Conservation (phyloP, 2,329 filamentous ascomycete species). For the Pyrenochaeta sp. region DNA sequence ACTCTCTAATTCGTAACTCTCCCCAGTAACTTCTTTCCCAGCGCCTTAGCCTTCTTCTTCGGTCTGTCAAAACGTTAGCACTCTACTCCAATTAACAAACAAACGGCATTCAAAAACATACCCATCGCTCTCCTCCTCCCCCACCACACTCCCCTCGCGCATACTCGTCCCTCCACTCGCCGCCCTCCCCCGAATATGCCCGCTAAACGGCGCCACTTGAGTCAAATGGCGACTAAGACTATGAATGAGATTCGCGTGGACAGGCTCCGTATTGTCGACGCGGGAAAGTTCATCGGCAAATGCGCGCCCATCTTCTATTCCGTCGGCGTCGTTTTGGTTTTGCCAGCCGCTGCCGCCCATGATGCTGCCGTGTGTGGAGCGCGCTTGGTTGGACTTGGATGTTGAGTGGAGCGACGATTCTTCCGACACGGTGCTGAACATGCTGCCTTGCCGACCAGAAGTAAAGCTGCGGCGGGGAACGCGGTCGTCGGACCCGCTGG, state of each 20-base stretch:
- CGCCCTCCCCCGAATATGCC: constrained; percentile 21
- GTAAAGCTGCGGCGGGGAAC: constrained; percentile 38
- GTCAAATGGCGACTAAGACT: constrained; percentile 44
- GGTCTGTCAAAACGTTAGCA: constrained; percentile 5
- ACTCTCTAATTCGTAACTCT: too few relatives aligned
- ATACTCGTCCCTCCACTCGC: constrained; percentile 17
- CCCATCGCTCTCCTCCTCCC: constrained; percentile 28
- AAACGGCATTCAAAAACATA: constrained; percentile 7
- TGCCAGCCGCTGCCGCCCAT: constrained; percentile 27
- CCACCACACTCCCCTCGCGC: constrained; percentile 18
- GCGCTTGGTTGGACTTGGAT: constrained; percentile 16
- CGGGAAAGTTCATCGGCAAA: constrained; percentile 47
- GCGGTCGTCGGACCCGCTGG: constrained; percentile 31
- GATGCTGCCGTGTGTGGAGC: constrained; percentile 33
- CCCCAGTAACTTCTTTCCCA: constrained; percentile 26
- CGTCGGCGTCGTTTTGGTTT: constrained; percentile 18
- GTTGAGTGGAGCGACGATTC: constrained; percentile 30
- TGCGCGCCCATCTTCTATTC: constrained; percentile 37
- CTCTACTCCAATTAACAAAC: background rate
- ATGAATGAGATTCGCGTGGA: constrained; percentile 43
- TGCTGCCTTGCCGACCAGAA: constrained; percentile 38
- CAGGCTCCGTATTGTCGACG: constrained; percentile 47
- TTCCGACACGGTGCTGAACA: constrained; percentile 39
- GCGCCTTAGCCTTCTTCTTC: constrained; percentile 22
- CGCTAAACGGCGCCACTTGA: constrained; percentile 35